Evolutionary conservation across 768 basidiomycete genomes (phyloP), one percentile per base, ranked within the genome.

Genomic region (Mycena metata): DNA sequence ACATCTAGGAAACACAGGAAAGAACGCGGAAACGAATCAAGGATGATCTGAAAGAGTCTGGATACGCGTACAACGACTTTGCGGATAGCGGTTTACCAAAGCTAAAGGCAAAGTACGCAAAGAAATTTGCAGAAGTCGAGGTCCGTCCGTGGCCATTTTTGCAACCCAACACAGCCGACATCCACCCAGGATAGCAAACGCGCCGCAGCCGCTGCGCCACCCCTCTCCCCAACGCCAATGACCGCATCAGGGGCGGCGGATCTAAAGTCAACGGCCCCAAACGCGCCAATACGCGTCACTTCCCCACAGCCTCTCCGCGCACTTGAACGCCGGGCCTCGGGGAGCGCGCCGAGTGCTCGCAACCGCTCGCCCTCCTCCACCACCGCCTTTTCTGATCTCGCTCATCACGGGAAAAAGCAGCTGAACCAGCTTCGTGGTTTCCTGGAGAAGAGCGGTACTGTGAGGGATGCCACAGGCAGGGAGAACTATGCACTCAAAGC

Each of bases 1-100:
- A 56, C 21, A 17, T 12, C 11, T 12, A 96, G 94, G 95, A 96
- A 72, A 92, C 91, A 13, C 96, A 97, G 82, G 94, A 95, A 60
- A 88, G 96, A 42, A 96, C 95, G n/a, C 86, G 94, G 52, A 94
- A 94, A 76, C 90, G 94, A 30, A 92, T 98, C 77, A 95, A 93
- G 77, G 96, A 97, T 75, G 96, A 96, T 76, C 79, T 96, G 62
- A 96, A 95, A 78, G 89, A 89, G 11, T 94, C 95, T 0, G 83
- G 83, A n/a, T 72, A 79, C 60, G 88, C 91, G 39, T 96, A 97
- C 78, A 86, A 87, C 36, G 96, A 97, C 36, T 96, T 90, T 75
- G 90, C 90, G 13, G 94, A 95, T 75, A 89, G 84, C 61, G 82
- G 86, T n/a, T 83, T 96, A 11, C 96, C 96, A 1, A 91, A 89